These are phyloP conservation scores for Asterophora parasitica DNA, from an alignment of 768 basidiomycete species.

Conservation along the genomic window DNA sequence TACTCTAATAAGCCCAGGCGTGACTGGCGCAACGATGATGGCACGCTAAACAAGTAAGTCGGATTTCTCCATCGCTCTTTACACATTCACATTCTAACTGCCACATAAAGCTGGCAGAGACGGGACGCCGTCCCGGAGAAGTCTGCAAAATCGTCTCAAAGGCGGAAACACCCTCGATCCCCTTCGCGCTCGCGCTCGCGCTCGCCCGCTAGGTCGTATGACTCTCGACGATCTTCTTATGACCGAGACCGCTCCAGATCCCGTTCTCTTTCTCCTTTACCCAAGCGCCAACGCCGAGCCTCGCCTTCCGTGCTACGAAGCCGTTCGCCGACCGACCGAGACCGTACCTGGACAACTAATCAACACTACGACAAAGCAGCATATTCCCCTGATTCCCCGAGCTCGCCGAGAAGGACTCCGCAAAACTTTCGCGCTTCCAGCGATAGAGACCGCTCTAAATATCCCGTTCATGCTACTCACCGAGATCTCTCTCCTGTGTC, in stretches of 20 bases:
- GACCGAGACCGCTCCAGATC: slow-evolving; percentile 65
- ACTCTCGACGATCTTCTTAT: slow-evolving; percentile 58
- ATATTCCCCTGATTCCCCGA: slow-evolving; percentile 9
- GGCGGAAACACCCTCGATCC: slow-evolving; percentile 44
- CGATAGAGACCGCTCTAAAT: not conserved
- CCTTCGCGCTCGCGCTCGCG: slow-evolving; percentile 56
- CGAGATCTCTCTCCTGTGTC: slow-evolving; percentile 21
- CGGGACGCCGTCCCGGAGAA: slow-evolving; percentile 45
- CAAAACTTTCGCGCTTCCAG: slow-evolving; percentile 1
- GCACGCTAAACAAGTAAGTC: slow-evolving; percentile 71
- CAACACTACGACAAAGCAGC: slow-evolving; percentile 1
- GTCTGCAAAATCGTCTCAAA: slow-evolving; percentile 31
- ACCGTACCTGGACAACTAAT: slow-evolving; percentile 28
- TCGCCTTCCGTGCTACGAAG: slow-evolving; percentile 44
- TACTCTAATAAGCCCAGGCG: slow-evolving; percentile 37
- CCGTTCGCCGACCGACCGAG: slow-evolving; percentile 45
- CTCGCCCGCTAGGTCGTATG: slow-evolving; percentile 61
- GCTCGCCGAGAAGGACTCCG: slow-evolving; percentile 3
- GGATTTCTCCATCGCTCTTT: not conserved
- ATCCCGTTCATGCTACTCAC: slow-evolving; percentile 14
- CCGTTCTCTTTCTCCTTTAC: slow-evolving; percentile 52
- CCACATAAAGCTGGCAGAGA: slow-evolving; percentile 55
- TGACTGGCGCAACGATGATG: slow-evolving; percentile 57
- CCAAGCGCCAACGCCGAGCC: slow-evolving; percentile 48
- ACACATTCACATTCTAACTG: slow-evolving; percentile 3